Conservation (phyloP, 495 filamentous ascomycete species). For the Tetracladium setigerum region DNA sequence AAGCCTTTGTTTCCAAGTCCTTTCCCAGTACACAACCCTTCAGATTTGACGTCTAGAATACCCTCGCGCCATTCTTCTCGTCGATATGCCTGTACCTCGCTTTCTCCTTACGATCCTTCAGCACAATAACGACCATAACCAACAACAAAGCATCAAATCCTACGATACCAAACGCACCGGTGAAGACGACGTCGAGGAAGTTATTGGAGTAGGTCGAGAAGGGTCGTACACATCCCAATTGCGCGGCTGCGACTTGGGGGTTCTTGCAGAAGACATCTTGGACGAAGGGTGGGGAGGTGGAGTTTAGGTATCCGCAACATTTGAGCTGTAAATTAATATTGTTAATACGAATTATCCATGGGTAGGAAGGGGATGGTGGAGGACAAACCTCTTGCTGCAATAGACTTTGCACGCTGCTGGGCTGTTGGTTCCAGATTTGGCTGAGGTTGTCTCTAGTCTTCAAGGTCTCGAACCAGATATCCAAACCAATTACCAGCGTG, state of each 20-base stretch:
- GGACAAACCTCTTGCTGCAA: conserved; percentile 55
- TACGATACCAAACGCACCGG: conserved; percentile 67
- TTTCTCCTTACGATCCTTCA: conserved; percentile 65
- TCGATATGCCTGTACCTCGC: conserved; percentile 65
- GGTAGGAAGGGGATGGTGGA: neutral
- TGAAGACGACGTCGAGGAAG: conserved; percentile 66
- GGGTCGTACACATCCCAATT: conserved; percentile 54
- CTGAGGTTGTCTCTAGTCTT: conserved; percentile 49
- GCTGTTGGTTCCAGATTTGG: conserved; percentile 46
- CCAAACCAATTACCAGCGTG: conserved; percentile 56
- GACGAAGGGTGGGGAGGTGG: conserved; percentile 54
- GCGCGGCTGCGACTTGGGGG: conserved; percentile 54
- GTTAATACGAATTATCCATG: conserved; percentile 11
- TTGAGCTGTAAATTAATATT: conserved; percentile 40
- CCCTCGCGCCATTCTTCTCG: conserved; percentile 50
- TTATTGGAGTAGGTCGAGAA: conserved; percentile 57
- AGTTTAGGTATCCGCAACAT: conserved; percentile 70
- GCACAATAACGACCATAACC: conserved; percentile 56
- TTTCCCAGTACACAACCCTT: too few species aligned
- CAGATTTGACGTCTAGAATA: conserved; percentile 9
- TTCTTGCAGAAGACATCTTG: conserved; percentile 53
- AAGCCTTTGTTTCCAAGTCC: conserved; percentile 22
- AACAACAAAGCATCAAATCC: conserved; percentile 28
- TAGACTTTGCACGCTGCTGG: conserved; percentile 44
- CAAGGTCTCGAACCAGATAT: conserved; percentile 64